These are phyloP conservation scores for Dissophora globulifera DNA, from an alignment of 192 early-diverging fungal species.

Conservation along the genomic window DNA sequence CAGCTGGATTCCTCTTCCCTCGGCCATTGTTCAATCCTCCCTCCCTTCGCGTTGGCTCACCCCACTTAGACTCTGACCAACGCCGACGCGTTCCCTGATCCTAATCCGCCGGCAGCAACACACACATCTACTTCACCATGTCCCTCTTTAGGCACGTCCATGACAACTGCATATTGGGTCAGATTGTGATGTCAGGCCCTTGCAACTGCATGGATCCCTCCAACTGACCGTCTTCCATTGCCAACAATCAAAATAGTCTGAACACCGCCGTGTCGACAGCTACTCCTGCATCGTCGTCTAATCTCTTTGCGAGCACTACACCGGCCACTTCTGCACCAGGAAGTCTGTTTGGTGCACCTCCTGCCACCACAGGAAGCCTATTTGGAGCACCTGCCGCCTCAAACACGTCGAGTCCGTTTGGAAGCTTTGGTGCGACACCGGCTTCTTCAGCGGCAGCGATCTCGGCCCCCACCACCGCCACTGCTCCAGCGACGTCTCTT, in stretches of 20 bases:
- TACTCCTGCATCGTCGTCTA: background rate
- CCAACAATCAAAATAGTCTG: too few species aligned
- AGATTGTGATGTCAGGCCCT: too few species aligned
- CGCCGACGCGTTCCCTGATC: too few species aligned
- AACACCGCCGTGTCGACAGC: conserved; percentile 2
- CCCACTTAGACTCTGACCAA: too few species aligned
- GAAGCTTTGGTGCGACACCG: background rate
- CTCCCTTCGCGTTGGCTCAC: too few species aligned
- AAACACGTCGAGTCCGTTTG: background rate
- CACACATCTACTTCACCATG: background rate
- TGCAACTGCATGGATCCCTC: too few species aligned
- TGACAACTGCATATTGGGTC: too few species aligned
- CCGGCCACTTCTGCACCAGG: conserved; percentile 1
- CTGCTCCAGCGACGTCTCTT: conserved; percentile 9
- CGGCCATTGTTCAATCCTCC: too few species aligned
- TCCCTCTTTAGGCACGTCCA: conserved; percentile 3
- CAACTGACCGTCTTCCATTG: too few species aligned
- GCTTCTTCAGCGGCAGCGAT: conserved; percentile 4
- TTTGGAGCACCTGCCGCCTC: background rate
- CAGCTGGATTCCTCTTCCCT: too few species aligned
- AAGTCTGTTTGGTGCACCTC: conserved; percentile 21
- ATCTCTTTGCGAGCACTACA: background rate
- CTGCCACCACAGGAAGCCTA: background rate
- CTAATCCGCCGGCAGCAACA: too few species aligned
- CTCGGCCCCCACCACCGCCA: conserved; percentile 1